phyloP scores from a whole-genome alignment of 257 asterid species.

The Striga asiatica region DNA sequence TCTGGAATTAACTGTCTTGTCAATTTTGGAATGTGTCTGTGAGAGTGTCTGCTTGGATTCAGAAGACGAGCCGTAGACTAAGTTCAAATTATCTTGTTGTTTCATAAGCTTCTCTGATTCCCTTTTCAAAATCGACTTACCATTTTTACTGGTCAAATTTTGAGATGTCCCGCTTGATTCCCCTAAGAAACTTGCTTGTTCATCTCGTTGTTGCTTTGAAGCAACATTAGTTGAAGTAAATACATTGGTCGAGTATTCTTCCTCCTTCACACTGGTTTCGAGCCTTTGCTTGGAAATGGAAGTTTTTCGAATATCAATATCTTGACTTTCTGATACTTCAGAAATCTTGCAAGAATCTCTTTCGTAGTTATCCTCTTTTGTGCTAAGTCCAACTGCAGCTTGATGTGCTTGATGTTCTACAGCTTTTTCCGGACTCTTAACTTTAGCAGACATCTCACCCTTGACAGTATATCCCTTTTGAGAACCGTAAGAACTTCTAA shows the following conservation, averaged over 20 bases:
- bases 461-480: too few relatives aligned
- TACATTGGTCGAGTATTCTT: constrained; percentile 25
- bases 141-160: constrained; percentile 22
- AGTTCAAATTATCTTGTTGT: constrained; percentile 28
- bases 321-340: constrained; percentile 37
- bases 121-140: constrained; percentile 23
- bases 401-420: constrained; percentile 23
- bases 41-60: constrained; percentile 21
- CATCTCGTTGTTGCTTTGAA: too few relatives aligned
- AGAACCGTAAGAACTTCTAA: constrained; percentile 26
- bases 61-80: constrained; percentile 27
- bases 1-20: constrained; percentile 18
- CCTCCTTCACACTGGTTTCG: constrained; percentile 30
- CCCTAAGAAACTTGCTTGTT: constrained; percentile 26
- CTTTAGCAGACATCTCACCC: constrained; percentile 29
- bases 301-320: constrained; percentile 31
- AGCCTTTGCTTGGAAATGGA: constrained; percentile 32
- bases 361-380: constrained; percentile 38
- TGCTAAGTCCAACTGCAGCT: constrained; percentile 20
- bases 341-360: constrained; percentile 24
- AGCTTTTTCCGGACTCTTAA: constrained; percentile 24
- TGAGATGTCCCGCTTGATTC: constrained; percentile 36
- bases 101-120: constrained; percentile 27
- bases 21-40: constrained; percentile 18
- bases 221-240: too few relatives aligned